Conservation (phyloP, 495 filamentous ascomycete species). For the Penicillium soppii region DNA sequence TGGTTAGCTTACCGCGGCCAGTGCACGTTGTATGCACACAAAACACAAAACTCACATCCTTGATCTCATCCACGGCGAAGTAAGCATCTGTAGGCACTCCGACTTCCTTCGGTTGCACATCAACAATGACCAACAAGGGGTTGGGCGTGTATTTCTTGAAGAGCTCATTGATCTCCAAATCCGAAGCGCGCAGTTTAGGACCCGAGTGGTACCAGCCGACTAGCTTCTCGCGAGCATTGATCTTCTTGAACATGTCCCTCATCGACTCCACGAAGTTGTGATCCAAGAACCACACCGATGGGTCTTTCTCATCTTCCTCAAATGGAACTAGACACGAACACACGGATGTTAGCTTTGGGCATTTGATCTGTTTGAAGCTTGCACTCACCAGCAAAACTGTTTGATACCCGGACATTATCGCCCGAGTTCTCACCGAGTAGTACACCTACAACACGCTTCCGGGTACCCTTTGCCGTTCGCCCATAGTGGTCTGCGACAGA, state of each 20-base stretch:
- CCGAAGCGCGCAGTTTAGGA: constrained; percentile 92
- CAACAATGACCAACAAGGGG: constrained; percentile 94
- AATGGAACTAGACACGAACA: constrained; percentile 71
- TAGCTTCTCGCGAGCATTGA: constrained; percentile 97
- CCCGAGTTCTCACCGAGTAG: constrained; percentile 94
- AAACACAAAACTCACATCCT: constrained; percentile 70
- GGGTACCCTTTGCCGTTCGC: constrained; percentile 81
- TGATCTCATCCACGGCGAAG: constrained; percentile 99
- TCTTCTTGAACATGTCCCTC: constrained; percentile 99
- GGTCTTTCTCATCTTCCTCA: constrained; percentile 98
- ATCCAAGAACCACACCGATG: constrained; percentile 97
- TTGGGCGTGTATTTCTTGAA: constrained; percentile 99
- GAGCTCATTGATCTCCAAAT: constrained; percentile 98
- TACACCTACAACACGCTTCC: constrained; percentile 94
- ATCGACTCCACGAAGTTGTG: constrained; percentile 99
- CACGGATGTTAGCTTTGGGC: constrained; percentile 13
- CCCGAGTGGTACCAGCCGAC: constrained; percentile 99
- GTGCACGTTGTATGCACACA: not conserved
- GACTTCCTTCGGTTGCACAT: constrained; percentile 97
- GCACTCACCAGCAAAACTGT: constrained; percentile 90
- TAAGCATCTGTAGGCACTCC: constrained; percentile 98
- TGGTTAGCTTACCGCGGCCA: constrained; percentile 7
- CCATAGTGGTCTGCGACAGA: constrained; percentile 99
- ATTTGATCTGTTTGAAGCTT: constrained; percentile 11
- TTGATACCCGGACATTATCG: constrained; percentile 92